Evolutionary conservation across 208 protist genomes (phyloP).

Genomic region (Acanthamoeba healyi): DNA sequence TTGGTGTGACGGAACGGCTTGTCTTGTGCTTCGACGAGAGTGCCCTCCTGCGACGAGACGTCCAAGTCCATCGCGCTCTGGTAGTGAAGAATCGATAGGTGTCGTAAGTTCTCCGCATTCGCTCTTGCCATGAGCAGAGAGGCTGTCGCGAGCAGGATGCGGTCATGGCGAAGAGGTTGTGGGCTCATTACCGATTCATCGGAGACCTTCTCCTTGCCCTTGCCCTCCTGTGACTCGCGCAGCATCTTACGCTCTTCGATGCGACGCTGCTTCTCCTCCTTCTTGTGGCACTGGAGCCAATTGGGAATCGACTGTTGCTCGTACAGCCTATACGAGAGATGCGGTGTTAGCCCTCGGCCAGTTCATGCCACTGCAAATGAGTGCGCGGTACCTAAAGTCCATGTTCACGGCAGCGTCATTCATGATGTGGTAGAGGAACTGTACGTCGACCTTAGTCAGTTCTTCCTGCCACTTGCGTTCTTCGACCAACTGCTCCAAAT

Average conservation of each 20-base stretch:
- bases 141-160: too few relatives aligned
- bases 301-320: slow-evolving; percentile 62
- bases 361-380: too few relatives aligned
- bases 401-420: neutral
- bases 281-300: slow-evolving; percentile 43
- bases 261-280: neutral
- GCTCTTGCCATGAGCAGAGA: too few relatives aligned
- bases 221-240: slow-evolving; percentile 10
- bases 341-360: too few relatives aligned
- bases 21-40: neutral
- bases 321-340: neutral
- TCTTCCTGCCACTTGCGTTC: neutral
- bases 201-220: slow-evolving; percentile 38
- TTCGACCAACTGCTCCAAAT: slow-evolving; percentile 27
- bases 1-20: slow-evolving; percentile 59
- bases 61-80: neutral
- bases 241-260: slow-evolving; percentile 26
- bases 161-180: neutral
- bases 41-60: neutral
- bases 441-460: slow-evolving; percentile 32
- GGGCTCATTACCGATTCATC: neutral
- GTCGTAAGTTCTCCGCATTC: too few relatives aligned
- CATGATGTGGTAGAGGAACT: slow-evolving; percentile 37
- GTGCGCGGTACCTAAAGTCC: neutral
- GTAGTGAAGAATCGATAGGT: too few relatives aligned